These are phyloP conservation scores for Xylaria sp. DNA, from an alignment of 2,329 filamentous ascomycete species.

Conservation along the genomic window DNA sequence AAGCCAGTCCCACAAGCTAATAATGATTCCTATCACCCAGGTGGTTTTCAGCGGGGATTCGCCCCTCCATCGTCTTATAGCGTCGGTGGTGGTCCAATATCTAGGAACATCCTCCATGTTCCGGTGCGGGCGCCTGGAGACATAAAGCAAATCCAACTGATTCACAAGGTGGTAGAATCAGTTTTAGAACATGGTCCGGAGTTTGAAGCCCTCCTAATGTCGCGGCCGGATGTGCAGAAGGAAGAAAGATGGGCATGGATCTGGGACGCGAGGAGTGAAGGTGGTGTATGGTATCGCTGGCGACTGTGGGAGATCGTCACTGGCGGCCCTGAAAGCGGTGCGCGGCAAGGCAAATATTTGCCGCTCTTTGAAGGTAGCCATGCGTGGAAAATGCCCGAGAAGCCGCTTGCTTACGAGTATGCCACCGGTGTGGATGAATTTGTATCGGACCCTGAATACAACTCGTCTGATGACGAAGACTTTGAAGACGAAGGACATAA, in stretches of 20 bases:
- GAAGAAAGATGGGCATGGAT: constrained; percentile 96
- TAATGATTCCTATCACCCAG: constrained; percentile 54
- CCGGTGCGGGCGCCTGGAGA: constrained; percentile 81
- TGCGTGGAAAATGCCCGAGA: constrained; percentile 81
- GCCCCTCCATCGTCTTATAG: constrained; percentile 80
- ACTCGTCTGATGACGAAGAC: constrained; percentile 87
- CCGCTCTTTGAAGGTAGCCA: constrained; percentile 80
- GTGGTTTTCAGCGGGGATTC: constrained; percentile 69
- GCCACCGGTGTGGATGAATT: constrained; percentile 81
- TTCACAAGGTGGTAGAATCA: constrained; percentile 87
- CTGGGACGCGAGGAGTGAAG: constrained; percentile 83
- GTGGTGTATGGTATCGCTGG: constrained; percentile 93
- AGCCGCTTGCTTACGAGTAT: constrained; percentile 82
- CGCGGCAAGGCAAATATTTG: constrained; percentile 64
- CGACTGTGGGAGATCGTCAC: constrained; percentile 88
- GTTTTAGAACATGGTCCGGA: constrained; percentile 83
- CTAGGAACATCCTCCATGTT: constrained; percentile 68
- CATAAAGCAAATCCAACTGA: constrained; percentile 80
- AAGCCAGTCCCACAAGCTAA: constrained; percentile 66
- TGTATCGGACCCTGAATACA: constrained; percentile 84
- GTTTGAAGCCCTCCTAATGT: constrained; percentile 94
- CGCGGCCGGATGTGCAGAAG: constrained; percentile 80
- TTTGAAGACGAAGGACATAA: constrained; percentile 67
- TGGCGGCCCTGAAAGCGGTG: constrained; percentile 60
- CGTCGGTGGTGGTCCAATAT: constrained; percentile 55